These are phyloP conservation scores for Fragilariopsis cylindrus DNA, from an alignment of 108 stramenopile species.

Conservation along the genomic window DNA sequence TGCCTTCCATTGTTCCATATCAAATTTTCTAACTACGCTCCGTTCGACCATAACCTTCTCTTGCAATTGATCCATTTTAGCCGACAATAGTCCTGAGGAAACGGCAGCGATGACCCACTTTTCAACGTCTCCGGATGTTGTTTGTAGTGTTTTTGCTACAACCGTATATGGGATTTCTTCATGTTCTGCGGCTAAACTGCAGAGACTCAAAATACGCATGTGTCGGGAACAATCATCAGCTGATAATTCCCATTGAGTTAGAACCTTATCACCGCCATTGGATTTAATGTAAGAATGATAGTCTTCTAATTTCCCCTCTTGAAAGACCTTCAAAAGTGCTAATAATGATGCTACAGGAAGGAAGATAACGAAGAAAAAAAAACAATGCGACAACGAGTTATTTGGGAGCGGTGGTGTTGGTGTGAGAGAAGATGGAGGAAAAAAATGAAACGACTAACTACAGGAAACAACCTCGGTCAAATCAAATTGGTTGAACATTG, in stretches of 20 bases:
- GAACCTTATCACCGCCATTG: conserved; percentile 67
- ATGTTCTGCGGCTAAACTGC: conserved; percentile 49
- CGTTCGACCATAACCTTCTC: conserved; percentile 82
- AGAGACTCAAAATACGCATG: conserved; percentile 83
- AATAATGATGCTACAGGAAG: conserved; percentile 40
- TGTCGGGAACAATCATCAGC: conserved; percentile 61
- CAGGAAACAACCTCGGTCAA: neutral
- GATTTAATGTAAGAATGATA: conserved; percentile 60
- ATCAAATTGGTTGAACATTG: neutral
- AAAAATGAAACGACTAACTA: neutral
- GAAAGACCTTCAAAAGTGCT: conserved; percentile 74
- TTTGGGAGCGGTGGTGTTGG: conserved; percentile 1
- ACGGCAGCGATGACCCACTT: conserved; percentile 86
- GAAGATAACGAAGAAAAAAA: neutral
- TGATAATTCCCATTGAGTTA: conserved; percentile 52
- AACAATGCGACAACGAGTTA: neutral
- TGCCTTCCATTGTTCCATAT: conserved; percentile 79
- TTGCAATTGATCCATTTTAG: conserved; percentile 89
- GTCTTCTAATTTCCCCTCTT: conserved; percentile 82
- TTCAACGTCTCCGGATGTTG: conserved; percentile 67
- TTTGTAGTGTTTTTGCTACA: conserved; percentile 71
- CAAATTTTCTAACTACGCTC: conserved; percentile 77
- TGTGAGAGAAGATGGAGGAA: neutral
- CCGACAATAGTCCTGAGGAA: conserved; percentile 72
- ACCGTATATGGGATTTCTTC: conserved; percentile 80